Conservation (phyloP, 805 yeast genomes). For the Saturnispora dispora region DNA sequence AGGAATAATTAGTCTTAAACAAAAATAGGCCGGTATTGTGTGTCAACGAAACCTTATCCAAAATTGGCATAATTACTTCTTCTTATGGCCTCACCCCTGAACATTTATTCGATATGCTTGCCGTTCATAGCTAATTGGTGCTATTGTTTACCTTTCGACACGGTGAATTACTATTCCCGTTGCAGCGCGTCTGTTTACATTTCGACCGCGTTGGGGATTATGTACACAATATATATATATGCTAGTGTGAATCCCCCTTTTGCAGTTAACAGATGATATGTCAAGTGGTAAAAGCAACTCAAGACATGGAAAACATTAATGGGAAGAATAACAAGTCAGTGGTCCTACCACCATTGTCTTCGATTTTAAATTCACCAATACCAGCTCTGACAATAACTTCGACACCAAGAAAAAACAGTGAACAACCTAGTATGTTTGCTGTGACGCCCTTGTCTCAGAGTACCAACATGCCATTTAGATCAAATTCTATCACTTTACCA, state of each 20-base stretch:
- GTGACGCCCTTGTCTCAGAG: not conserved
- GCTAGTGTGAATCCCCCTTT: not conserved
- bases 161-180: constrained; percentile 1
- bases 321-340: not conserved
- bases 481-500: constrained; percentile 1
- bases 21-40: not conserved
- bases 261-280: not conserved
- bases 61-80: not conserved
- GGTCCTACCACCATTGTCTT: constrained; percentile 8
- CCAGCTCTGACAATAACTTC: constrained; percentile 5
- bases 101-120: not conserved
- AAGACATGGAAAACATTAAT: not conserved
- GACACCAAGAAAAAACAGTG: constrained; percentile 4
- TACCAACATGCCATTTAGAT: not conserved
- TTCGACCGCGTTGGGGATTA: not conserved
- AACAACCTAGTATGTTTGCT: not conserved
- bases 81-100: not conserved
- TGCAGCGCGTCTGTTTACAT: constrained; percentile 6
- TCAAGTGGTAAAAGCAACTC: not conserved
- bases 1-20: not conserved
- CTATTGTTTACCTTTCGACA: constrained; percentile 2
- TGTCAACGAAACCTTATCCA: not conserved
- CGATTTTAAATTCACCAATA: constrained; percentile 4
- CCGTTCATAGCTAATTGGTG: not conserved
- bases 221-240: not conserved